Evolutionary conservation across 139 green algal genomes (phyloP).

Genomic region (Tetradesmus obliquus): DNA sequence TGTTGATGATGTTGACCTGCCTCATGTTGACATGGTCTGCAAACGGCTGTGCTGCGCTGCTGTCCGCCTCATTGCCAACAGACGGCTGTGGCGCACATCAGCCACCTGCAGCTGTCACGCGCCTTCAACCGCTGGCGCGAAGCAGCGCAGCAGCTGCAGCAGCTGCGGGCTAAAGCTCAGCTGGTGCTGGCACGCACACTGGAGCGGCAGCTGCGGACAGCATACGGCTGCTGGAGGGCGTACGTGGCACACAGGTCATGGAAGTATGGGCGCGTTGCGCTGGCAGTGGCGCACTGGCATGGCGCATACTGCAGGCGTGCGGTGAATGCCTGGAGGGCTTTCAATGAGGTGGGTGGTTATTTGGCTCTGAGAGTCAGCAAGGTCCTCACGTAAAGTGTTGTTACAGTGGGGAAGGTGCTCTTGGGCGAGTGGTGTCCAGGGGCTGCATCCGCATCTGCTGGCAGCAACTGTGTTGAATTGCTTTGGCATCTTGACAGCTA

Average conservation of each 20-base stretch:
- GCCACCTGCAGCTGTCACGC: not conserved
- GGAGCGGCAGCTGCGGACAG: constrained; percentile 1
- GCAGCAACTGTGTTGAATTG: not conserved
- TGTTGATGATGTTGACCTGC: no score
- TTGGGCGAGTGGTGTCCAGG: no score
- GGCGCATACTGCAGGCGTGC: not conserved
- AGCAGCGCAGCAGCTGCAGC: not conserved
- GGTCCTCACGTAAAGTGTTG: not conserved
- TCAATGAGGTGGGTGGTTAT: not conserved
- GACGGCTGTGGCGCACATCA: not conserved
- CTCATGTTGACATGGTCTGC: no score
- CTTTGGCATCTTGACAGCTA: not conserved
- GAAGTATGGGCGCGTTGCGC: not conserved
- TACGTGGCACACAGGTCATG: not conserved
- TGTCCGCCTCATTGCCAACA: not conserved
- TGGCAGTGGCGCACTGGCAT: constrained; percentile 4
- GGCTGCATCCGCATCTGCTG: not conserved
- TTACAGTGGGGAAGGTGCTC: not conserved
- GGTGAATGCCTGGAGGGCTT: not conserved
- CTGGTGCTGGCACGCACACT: constrained; percentile 14
- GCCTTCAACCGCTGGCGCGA: constrained; percentile 34
- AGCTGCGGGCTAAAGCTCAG: constrained; percentile 22
- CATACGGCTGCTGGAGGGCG: not conserved
- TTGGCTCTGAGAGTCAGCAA: not conserved
- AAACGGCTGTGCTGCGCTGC: no score